phyloP scores from a whole-genome alignment of 208 protist species.

The Leishmania turanica region DNA sequence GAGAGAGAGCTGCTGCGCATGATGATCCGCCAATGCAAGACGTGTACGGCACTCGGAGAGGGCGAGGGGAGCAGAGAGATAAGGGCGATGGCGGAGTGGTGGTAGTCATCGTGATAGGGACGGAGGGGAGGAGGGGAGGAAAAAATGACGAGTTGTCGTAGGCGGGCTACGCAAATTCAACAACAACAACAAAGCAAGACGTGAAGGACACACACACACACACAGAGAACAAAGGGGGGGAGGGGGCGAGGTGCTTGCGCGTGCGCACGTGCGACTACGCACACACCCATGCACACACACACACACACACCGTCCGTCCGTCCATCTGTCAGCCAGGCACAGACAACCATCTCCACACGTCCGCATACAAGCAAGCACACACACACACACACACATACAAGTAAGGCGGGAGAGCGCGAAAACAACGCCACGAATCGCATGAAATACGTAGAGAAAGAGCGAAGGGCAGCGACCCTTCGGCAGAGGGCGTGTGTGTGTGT shows the following conservation, averaged over 20 bases:
- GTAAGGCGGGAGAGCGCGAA: not conserved
- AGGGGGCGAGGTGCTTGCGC: not conserved
- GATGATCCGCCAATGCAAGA: not conserved
- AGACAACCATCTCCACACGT: too few relatives aligned
- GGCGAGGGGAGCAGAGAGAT: not conserved
- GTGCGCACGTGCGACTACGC: not conserved
- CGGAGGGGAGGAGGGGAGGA: not conserved
- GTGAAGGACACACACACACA: not conserved
- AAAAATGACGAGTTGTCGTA: not conserved
- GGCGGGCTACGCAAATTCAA: not conserved
- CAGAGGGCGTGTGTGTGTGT: too few relatives aligned
- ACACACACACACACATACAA: not conserved
- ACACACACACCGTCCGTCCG: not conserved
- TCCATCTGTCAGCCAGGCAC: too few relatives aligned
- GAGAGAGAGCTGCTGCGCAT: not conserved
- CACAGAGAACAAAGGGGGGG: too few relatives aligned
- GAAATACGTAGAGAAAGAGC: not conserved
- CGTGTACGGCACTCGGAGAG: not conserved
- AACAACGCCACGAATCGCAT: not conserved
- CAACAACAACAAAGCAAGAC: not conserved
- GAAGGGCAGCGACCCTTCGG: not conserved
- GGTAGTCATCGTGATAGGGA: not conserved
- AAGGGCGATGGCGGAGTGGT: not conserved
- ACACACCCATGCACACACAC: not conserved
- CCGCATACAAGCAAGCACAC: not conserved